Evolutionary conservation across 306 rosid species (phyloP).

Genomic region (Neltuma alba): DNA sequence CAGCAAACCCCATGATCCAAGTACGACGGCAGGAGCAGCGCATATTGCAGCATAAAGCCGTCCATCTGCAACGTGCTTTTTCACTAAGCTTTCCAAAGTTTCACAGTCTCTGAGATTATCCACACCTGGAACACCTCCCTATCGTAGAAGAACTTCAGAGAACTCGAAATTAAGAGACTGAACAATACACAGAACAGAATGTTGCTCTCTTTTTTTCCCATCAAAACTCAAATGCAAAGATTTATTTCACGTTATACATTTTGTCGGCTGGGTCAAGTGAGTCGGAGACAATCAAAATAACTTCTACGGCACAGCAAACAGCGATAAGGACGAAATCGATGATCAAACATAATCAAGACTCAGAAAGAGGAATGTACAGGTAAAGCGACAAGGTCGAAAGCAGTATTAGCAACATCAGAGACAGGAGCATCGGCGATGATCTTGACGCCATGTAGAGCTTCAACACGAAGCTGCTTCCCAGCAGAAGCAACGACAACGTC

Average conservation of each 20-base stretch:
- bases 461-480: slow-evolving; percentile 59
- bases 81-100: slow-evolving; percentile 58
- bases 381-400: slow-evolving; percentile 80
- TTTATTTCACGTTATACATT: background rate
- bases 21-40: slow-evolving; percentile 92
- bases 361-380: slow-evolving; percentile 53
- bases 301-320: background rate
- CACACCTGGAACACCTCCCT: slow-evolving; percentile 96
- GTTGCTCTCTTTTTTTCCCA: background rate
- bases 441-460: slow-evolving; percentile 74
- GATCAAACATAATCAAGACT: background rate
- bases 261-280: background rate
- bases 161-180: background rate
- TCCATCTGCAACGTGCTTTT: slow-evolving; percentile 76
- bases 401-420: slow-evolving; percentile 50
- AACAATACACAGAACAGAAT: background rate
- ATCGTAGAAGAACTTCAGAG: slow-evolving; percentile 28
- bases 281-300: background rate
- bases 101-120: slow-evolving; percentile 56
- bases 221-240: background rate
- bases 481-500: slow-evolving; percentile 86
- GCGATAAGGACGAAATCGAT: background rate
- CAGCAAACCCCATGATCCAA: slow-evolving; percentile 88
- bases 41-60: slow-evolving; percentile 82
- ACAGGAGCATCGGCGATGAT: slow-evolving; percentile 74